A percentile compares a stretch with the other conserved stretches of the same genome.
These are phyloP conservation scores for Pharnaceum exiguum DNA, from an alignment of 148 eudicot genomes.

Conservation along the genomic window DNA sequence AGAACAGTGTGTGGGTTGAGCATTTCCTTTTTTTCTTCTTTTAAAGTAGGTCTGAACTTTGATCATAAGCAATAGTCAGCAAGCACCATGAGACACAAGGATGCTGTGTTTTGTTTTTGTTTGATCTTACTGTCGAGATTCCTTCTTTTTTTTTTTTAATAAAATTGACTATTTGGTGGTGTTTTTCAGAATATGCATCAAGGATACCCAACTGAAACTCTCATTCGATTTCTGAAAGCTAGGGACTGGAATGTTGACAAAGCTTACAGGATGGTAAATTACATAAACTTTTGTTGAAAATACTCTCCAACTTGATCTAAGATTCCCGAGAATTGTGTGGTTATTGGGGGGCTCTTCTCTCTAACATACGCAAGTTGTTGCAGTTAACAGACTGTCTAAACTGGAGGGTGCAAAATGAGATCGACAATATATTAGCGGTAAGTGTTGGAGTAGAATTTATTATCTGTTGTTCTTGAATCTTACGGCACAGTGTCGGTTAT, in stretches of 20 bases:
- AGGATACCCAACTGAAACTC: conserved; percentile 53
- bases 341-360: not conserved
- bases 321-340: not conserved
- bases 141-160: not conserved
- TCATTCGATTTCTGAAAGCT: conserved; percentile 71
- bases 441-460: conserved; percentile 19
- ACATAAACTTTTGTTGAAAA: not conserved
- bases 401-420: conserved; percentile 95
- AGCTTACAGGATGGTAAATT: conserved; percentile 74
- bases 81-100: too few relatives aligned
- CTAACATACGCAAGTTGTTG: conserved; percentile 19
- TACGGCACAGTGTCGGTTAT: not conserved
- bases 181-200: conserved; percentile 69
- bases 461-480: not conserved
- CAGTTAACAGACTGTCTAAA: conserved; percentile 82
- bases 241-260: conserved; percentile 80
- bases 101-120: not conserved
- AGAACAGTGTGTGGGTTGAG: too few relatives aligned
- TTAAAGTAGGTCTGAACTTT: too few relatives aligned
- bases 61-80: too few relatives aligned
- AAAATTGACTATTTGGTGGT: too few relatives aligned
- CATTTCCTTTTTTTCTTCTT: too few relatives aligned
- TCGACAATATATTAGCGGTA: conserved; percentile 73
- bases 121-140: not conserved
- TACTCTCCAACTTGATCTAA: not conserved